phyloP scores from a whole-genome alignment of 2,329 filamentous ascomycete genomes.

The Diplocarpon rosae region DNA sequence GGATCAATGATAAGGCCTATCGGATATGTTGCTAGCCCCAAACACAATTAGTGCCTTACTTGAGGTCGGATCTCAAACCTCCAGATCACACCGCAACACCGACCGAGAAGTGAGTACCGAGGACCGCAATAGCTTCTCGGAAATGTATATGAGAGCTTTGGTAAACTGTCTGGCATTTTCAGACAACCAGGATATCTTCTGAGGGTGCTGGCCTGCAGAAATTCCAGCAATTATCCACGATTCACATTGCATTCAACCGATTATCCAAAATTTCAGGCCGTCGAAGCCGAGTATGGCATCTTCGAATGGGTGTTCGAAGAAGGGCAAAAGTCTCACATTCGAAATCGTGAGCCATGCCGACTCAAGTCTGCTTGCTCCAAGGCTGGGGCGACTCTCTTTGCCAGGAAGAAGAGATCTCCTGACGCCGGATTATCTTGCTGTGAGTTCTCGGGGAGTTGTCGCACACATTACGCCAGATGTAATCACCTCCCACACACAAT shows the following conservation, averaged over 20 bases:
- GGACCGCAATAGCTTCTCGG: not conserved
- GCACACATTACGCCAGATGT: conserved; percentile 88
- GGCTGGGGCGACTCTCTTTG: conserved; percentile 39
- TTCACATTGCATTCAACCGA: not conserved
- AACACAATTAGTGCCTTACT: no score
- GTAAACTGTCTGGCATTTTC: not conserved
- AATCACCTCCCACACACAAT: conserved; percentile 49
- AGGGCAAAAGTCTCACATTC: conserved; percentile 13
- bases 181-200: conserved; percentile 12
- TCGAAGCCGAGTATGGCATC: conserved; percentile 2
- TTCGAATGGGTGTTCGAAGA: conserved; percentile 6
- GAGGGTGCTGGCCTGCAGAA: conserved; percentile 22
- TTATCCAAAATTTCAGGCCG: no score
- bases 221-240: conserved; percentile 10
- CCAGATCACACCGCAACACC: no score
- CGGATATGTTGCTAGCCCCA: no score
- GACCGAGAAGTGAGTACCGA: no score
- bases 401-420: conserved; percentile 52
- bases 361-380: conserved; percentile 10
- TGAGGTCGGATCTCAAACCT: no score
- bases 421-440: conserved; percentile 73
- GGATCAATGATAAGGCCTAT: no score
- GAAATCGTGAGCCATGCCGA: conserved; percentile 17
- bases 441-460: conserved; percentile 72
- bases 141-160: conserved; percentile 8